phyloP scores from a whole-genome alignment of 129 eudicot genomes.

The Daucus carota region DNA sequence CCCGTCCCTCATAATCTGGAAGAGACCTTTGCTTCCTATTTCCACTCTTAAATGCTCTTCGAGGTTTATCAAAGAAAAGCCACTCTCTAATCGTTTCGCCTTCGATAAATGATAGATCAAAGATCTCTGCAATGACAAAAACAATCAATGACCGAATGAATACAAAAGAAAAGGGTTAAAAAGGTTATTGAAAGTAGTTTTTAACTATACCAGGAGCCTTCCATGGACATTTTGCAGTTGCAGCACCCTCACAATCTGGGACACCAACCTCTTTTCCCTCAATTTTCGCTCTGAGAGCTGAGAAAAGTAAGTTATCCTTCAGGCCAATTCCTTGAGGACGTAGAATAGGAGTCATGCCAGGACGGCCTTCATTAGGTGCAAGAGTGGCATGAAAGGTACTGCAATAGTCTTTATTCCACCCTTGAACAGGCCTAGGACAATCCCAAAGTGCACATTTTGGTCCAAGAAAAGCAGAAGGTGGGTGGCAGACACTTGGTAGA shows the following conservation, averaged over 20 bases:
- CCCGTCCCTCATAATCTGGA: slow-evolving; percentile 89
- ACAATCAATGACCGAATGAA: background rate
- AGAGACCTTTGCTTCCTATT: slow-evolving; percentile 90
- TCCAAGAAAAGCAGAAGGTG: slow-evolving; percentile 92
- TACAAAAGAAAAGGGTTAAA: no score
- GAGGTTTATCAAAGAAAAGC: slow-evolving; percentile 93
- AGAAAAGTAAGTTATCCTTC: slow-evolving; percentile 85
- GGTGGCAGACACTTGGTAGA: slow-evolving; percentile 60
- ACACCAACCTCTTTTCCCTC: slow-evolving; percentile 90
- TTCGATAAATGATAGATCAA: slow-evolving; percentile 67
- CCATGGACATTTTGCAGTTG: slow-evolving; percentile 97
- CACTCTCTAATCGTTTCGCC: slow-evolving; percentile 92
- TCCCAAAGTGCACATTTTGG: slow-evolving; percentile 99
- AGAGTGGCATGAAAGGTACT: slow-evolving; percentile 69
- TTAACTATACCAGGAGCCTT: slow-evolving; percentile 68
- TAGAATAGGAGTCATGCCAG: slow-evolving; percentile 77
- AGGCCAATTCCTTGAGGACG: slow-evolving; percentile 94
- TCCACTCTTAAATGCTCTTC: slow-evolving; percentile 98
- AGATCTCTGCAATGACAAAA: slow-evolving; percentile 52
- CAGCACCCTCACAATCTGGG: slow-evolving; percentile 98
- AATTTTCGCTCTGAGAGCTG: slow-evolving; percentile 83
- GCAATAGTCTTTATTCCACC: slow-evolving; percentile 80
- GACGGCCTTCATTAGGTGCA: slow-evolving; percentile 83
- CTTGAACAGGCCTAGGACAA: slow-evolving; percentile 80
- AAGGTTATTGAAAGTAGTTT: slow-evolving; percentile 1